These are phyloP conservation scores for Tetrahymena borealis DNA, from an alignment of 73 alveolate species.

Conservation along the genomic window DNA sequence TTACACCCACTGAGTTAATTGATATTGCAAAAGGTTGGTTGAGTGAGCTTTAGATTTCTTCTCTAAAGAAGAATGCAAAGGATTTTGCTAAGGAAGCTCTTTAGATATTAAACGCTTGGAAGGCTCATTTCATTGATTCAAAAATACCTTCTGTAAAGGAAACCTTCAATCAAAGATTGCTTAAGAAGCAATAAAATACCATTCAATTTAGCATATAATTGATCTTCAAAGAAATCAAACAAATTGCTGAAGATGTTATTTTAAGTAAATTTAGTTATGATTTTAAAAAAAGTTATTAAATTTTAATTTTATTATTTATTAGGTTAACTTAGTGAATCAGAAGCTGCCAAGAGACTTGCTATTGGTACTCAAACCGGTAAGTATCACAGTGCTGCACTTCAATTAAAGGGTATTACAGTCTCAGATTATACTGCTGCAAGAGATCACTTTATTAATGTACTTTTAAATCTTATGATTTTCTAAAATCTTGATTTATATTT, in stretches of 20 bases:
- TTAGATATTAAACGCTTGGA: background rate
- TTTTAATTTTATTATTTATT: background rate
- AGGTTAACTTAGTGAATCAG: constrained; percentile 10
- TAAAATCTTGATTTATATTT: too few species aligned
- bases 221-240: background rate
- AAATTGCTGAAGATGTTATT: background rate
- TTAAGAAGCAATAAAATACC: background rate
- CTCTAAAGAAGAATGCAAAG: background rate
- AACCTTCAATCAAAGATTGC: background rate
- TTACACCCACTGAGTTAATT: background rate
- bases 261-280: background rate
- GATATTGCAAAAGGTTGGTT: background rate
- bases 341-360: constrained; percentile 39
- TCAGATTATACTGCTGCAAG: background rate
- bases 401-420: constrained; percentile 16
- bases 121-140: background rate
- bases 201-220: background rate
- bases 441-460: background rate
- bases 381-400: constrained; percentile 8
- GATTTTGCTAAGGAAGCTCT: background rate
- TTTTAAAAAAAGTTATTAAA: background rate
- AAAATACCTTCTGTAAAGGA: background rate
- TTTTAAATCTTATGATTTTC: background rate
- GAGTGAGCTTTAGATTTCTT: background rate
- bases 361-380: constrained; percentile 33